phyloP scores from a whole-genome alignment of 2,329 filamentous ascomycete species.

The Byssothecium circinans region DNA sequence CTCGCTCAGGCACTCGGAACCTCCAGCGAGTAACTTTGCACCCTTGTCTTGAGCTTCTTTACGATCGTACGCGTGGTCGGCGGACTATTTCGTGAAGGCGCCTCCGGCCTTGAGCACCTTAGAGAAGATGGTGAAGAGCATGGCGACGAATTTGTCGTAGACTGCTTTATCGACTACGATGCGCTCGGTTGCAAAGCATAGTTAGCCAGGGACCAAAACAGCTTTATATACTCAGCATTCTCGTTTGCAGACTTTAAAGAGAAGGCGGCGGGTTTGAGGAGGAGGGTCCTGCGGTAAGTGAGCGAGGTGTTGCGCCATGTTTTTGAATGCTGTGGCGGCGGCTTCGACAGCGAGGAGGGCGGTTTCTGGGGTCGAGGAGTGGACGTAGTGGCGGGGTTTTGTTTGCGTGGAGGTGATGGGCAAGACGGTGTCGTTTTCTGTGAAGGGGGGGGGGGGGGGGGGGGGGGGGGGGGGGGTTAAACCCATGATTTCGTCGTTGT shows the following conservation, averaged over 20 bases:
- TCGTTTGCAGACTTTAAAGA: not conserved
- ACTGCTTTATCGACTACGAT: conserved; percentile 62
- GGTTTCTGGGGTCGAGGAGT: conserved; percentile 55
- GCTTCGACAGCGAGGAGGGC: conserved; percentile 58
- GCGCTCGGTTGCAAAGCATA: conserved; percentile 83
- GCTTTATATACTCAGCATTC: conserved; percentile 6
- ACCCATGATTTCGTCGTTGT: no score
- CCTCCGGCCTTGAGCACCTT: conserved; percentile 45
- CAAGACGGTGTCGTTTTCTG: conserved; percentile 45
- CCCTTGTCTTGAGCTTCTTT: conserved; percentile 58
- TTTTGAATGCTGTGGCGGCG: conserved; percentile 65
- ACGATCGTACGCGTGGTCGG: conserved; percentile 41
- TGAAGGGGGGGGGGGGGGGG: conserved; percentile 42
- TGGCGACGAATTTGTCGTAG: conserved; percentile 53
- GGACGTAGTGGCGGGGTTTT: conserved; percentile 56
- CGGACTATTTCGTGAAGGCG: conserved; percentile 39
- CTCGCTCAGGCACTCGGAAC: conserved; percentile 41
- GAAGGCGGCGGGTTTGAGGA: conserved; percentile 64
- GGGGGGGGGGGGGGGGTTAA: not conserved
- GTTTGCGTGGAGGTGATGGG: conserved; percentile 58
- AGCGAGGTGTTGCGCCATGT: conserved; percentile 68
- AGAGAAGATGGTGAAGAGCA: conserved; percentile 47
- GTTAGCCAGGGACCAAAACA: conserved; percentile 59
- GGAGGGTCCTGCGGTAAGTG: conserved; percentile 64
- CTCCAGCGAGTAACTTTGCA: conserved; percentile 56